Evolutionary conservation across 2,329 filamentous ascomycete species (phyloP).

Genomic region (Penicillium sp.): DNA sequence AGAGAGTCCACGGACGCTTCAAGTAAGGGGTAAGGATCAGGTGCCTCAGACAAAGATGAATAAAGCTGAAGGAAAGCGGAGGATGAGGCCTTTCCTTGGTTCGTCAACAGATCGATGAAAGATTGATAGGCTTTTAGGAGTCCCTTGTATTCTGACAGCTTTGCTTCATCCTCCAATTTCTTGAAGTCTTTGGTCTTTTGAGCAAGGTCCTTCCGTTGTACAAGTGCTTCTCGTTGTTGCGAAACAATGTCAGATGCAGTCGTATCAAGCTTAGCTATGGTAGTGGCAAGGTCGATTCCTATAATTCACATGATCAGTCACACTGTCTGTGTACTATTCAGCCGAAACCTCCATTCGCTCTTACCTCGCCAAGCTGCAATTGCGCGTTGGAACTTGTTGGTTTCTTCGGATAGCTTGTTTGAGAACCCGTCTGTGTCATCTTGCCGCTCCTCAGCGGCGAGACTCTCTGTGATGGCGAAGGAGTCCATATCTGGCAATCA

Average conservation of each 20-base stretch:
- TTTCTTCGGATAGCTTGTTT: constrained; percentile 46
- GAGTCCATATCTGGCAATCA: constrained; percentile 36
- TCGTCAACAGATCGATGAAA: constrained; percentile 93
- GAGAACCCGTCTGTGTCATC: constrained; percentile 21
- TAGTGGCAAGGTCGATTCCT: constrained; percentile 76
- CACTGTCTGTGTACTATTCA: background rate
- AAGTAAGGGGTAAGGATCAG: constrained; percentile 90
- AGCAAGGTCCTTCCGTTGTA: constrained; percentile 94
- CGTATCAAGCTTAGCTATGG: constrained; percentile 80
- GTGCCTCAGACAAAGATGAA: constrained; percentile 86
- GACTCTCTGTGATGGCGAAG: constrained; percentile 38
- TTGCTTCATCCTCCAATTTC: constrained; percentile 82
- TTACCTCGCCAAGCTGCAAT: constrained; percentile 94
- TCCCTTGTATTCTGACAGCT: constrained; percentile 81
- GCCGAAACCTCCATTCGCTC: constrained; percentile 16
- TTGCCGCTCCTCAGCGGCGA: constrained; percentile 29
- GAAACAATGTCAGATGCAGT: constrained; percentile 92
- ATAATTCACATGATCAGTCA: constrained; percentile 7
- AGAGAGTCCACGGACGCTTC: constrained; percentile 95
- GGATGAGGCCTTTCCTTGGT: constrained; percentile 90
- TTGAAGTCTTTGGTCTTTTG: constrained; percentile 98
- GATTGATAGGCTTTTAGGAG: constrained; percentile 93
- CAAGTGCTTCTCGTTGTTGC: constrained; percentile 89
- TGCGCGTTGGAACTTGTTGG: constrained; percentile 94
- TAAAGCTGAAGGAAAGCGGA: constrained; percentile 91